Percentiles rank a stretch among this genome's conserved stretches.
Conservation (phyloP, 106 monocot species). For the Dendrobium chrysotoxum region DNA sequence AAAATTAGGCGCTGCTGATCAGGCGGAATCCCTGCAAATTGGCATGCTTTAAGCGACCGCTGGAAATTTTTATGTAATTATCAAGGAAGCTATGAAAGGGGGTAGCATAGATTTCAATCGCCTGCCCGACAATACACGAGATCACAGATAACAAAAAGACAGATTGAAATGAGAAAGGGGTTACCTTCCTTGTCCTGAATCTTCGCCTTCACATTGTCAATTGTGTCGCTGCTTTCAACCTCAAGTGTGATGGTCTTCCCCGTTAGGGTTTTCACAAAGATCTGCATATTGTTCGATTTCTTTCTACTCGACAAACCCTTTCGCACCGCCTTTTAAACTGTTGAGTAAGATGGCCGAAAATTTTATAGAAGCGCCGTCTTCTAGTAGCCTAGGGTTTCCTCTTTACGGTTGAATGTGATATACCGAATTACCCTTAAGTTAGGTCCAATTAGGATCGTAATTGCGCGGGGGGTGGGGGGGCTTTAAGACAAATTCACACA, state of each 20-base stretch:
- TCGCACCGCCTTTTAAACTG: too few species aligned
- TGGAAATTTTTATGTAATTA: background rate
- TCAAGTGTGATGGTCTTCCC: constrained; percentile 51
- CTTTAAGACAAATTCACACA: too few species aligned
- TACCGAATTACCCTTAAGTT: too few species aligned
- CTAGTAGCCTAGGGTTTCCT: background rate
- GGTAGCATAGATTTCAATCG: background rate
- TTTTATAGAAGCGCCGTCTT: background rate
- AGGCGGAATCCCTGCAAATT: constrained; percentile 4
- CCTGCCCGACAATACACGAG: background rate
- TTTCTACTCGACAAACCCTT: background rate
- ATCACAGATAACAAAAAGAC: background rate
- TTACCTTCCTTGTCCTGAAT: constrained; percentile 36
- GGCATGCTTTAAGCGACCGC: background rate
- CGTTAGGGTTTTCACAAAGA: constrained; percentile 56
- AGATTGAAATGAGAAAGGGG: background rate
- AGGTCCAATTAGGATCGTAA: too few species aligned
- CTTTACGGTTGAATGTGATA: too few species aligned
- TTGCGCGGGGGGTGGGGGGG: too few species aligned
- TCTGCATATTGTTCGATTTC: constrained; percentile 24
- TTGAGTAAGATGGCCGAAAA: too few species aligned
- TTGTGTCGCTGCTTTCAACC: constrained; percentile 47
- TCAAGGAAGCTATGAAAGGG: background rate
- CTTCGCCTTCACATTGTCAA: constrained; percentile 50
- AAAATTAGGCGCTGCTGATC: constrained; percentile 10